These are phyloP conservation scores for Linnemannia exigua DNA, from an alignment of 192 early-diverging fungal species.

Conservation along the genomic window DNA sequence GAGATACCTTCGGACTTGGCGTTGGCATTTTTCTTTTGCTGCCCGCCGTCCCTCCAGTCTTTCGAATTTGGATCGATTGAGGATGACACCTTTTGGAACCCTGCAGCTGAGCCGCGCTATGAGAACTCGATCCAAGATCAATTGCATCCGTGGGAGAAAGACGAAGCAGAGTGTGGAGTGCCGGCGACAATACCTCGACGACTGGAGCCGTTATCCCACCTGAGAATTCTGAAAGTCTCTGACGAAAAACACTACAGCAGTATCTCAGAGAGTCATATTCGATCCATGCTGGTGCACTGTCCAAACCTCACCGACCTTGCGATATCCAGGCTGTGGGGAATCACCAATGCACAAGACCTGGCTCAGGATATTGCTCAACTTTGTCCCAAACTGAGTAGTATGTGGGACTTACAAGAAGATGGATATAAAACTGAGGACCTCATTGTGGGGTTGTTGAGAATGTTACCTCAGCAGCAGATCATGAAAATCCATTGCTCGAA, in stretches of 20 bases:
- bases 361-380: background rate
- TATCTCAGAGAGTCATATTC: too few relatives aligned
- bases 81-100: too few relatives aligned
- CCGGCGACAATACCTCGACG: too few relatives aligned
- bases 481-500: background rate
- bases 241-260: too few relatives aligned
- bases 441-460: background rate
- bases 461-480: background rate
- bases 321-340: too few relatives aligned
- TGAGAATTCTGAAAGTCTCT: too few relatives aligned
- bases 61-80: background rate
- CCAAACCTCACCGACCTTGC: background rate
- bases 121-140: background rate
- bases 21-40: too few relatives aligned
- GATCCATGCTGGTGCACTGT: background rate
- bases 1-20: too few relatives aligned
- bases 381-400: background rate
- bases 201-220: too few relatives aligned
- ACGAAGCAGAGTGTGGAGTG: too few relatives aligned
- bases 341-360: background rate
- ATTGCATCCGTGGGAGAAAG: too few relatives aligned
- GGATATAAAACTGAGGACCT: background rate
- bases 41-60: background rate
- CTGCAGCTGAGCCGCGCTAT: too few relatives aligned
- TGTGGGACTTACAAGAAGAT: background rate